phyloP scores from a whole-genome alignment of 306 rosid species.

The Begonia masoniana region DNA sequence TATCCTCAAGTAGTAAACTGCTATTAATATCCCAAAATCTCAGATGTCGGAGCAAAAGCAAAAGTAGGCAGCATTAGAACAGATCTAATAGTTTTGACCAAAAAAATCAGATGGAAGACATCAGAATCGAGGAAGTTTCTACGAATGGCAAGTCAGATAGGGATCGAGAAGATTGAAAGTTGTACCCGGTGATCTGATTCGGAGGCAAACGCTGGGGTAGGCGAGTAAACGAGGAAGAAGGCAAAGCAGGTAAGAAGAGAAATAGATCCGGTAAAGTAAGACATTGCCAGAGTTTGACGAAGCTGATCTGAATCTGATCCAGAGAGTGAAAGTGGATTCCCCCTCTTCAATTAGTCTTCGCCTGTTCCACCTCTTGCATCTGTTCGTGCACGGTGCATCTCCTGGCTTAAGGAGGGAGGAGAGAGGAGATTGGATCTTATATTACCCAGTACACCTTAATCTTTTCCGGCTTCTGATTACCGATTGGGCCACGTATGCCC shows the following conservation, averaged over 20 bases:
- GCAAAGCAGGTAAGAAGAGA: conserved; percentile 16
- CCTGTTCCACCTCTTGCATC: too few relatives aligned
- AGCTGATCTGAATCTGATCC: too few relatives aligned
- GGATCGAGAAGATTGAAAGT: conserved; percentile 4
- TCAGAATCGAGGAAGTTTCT: not conserved
- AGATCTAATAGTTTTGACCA: not conserved
- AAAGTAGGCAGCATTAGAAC: not conserved
- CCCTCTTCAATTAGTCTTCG: too few relatives aligned
- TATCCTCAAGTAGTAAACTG: not conserved
- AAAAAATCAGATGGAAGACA: not conserved
- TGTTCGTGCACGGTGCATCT: too few relatives aligned
- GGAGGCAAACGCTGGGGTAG: conserved; percentile 40
- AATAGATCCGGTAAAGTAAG: conserved; percentile 49
- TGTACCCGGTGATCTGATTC: conserved; percentile 92
- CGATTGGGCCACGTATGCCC: too few relatives aligned
- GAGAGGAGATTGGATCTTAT: too few relatives aligned
- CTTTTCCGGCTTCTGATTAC: too few relatives aligned
- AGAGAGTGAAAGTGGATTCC: too few relatives aligned
- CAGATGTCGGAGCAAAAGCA: not conserved
- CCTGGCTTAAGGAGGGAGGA: too few relatives aligned
- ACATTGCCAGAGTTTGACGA: conserved; percentile 27
- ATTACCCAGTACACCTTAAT: too few relatives aligned
- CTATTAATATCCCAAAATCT: not conserved
- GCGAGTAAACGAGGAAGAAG: conserved; percentile 23
- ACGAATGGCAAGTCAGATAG: not conserved